phyloP scores from a whole-genome alignment of 2,329 filamentous ascomycete species.

The Ophiocordyceps camponoti-rufipedis region DNA sequence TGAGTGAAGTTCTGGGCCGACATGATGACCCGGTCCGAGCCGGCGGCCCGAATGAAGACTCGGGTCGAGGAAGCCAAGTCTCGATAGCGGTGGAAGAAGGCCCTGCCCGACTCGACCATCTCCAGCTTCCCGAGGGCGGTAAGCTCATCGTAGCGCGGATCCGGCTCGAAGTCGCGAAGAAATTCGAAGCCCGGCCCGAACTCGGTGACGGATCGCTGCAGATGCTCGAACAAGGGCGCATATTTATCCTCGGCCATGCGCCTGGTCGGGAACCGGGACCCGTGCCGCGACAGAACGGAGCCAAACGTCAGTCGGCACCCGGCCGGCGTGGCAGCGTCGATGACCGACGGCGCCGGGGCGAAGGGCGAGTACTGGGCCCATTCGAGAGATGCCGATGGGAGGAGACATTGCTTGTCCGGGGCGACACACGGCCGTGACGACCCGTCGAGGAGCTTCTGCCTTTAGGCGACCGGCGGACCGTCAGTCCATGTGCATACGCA shows the following conservation, averaged over 20 bases:
- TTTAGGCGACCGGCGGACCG: no score
- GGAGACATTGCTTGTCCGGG: not conserved
- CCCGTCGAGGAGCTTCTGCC: not conserved
- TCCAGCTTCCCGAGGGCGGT: constrained; percentile 48
- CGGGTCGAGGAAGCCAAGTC: constrained; percentile 33
- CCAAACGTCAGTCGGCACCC: constrained; percentile 65
- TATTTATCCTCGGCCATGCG: constrained; percentile 45
- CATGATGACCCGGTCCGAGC: constrained; percentile 50
- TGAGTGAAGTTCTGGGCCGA: constrained; percentile 61
- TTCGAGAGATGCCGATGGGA: not conserved
- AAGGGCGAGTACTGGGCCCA: constrained; percentile 87
- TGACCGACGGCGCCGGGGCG: constrained; percentile 54
- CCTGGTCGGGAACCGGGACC: constrained; percentile 61
- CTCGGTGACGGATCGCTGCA: constrained; percentile 36
- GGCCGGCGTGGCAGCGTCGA: constrained; percentile 39
- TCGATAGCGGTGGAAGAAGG: constrained; percentile 59
- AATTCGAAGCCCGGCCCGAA: constrained; percentile 52
- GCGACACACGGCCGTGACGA: not conserved
- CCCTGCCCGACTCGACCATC: constrained; percentile 55
- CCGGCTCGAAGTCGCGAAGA: constrained; percentile 52
- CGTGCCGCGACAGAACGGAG: constrained; percentile 68
- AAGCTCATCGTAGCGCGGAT: constrained; percentile 50
- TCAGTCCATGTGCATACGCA: no score
- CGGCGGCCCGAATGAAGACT: constrained; percentile 55
- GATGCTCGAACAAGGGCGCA: constrained; percentile 40